Percentiles rank a stretch among this genome's conserved stretches.
These are phyloP conservation scores for Wickerhamomyces sp. DNA, from an alignment of 1,139 yeast species.

Conservation along the genomic window DNA sequence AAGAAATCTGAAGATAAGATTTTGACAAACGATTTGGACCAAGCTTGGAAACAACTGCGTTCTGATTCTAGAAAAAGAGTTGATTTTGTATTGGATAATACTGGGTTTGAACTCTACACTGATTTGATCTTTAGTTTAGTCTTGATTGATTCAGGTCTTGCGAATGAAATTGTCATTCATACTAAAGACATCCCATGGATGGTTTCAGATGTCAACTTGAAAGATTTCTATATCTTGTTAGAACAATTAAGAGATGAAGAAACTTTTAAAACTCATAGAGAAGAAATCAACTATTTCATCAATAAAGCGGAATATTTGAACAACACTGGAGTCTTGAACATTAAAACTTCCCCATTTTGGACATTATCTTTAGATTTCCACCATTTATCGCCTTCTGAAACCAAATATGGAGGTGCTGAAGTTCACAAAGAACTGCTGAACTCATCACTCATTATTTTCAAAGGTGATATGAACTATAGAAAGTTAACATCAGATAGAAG, in stretches of 20 bases:
- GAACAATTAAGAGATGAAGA: conserved; percentile 49
- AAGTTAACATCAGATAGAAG: conserved; percentile 85
- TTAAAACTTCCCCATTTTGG: conserved; percentile 80
- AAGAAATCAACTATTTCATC: conserved; percentile 38
- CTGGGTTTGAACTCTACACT: conserved; percentile 92
- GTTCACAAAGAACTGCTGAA: conserved; percentile 48
- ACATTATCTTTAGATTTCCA: conserved; percentile 72
- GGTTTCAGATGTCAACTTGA: conserved; percentile 91
- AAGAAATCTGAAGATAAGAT: conserved; percentile 80
- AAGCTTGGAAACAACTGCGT: conserved; percentile 56
- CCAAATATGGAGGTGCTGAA: conserved; percentile 51
- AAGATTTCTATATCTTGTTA: conserved; percentile 64
- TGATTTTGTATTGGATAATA: conserved; percentile 88
- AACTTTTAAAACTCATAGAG: conserved; percentile 46
- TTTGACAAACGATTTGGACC: conserved; percentile 66
- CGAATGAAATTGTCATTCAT: conserved; percentile 66
- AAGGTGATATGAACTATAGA: conserved; percentile 95
- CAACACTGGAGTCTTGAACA: conserved; percentile 44
- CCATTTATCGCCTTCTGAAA: conserved; percentile 50
- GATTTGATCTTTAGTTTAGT: conserved; percentile 76
- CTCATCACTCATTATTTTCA: conserved; percentile 64
- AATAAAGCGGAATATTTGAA: conserved; percentile 46
- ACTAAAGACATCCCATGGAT: conserved; percentile 95
- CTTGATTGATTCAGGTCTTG: conserved; percentile 65
- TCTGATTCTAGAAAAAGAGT: conserved; percentile 41